These are phyloP conservation scores for Tulasnella sp. DNA, from an alignment of 768 basidiomycete genomes.

Conservation along the genomic window DNA sequence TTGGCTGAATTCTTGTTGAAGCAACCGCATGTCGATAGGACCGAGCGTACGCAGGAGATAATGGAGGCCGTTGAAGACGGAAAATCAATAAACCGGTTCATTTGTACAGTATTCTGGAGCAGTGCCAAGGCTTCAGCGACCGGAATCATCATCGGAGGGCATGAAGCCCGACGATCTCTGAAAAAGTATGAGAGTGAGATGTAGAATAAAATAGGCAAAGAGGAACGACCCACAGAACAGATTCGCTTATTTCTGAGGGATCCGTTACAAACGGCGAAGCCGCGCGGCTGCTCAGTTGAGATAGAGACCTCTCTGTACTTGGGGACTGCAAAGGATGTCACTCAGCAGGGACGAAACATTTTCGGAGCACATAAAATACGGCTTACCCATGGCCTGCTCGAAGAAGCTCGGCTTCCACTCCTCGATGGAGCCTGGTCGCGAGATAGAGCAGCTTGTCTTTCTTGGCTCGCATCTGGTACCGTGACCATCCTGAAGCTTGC, in stretches of 20 bases:
- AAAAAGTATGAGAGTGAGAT: not conserved
- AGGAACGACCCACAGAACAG: conserved; percentile 2
- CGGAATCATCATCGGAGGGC: conserved; percentile 72
- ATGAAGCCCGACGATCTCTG: conserved; percentile 29
- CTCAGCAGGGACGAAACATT: not conserved
- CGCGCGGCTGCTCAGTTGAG: not conserved
- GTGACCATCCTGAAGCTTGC: conserved; percentile 26
- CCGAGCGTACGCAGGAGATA: conserved; percentile 88
- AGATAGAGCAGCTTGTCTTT: not conserved
- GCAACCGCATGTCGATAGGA: conserved; percentile 81
- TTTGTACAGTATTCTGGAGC: conserved; percentile 79
- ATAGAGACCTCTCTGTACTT: not conserved
- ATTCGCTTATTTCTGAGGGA: conserved; percentile 25
- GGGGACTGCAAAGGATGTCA: not conserved
- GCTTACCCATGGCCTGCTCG: not conserved
- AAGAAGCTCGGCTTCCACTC: not conserved
- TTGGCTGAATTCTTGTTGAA: conserved; percentile 78
- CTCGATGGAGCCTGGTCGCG: not conserved
- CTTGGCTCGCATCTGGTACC: not conserved
- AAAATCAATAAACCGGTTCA: conserved; percentile 79
- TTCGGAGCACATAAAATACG: not conserved
- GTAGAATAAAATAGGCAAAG: not conserved
- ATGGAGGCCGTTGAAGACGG: conserved; percentile 94
- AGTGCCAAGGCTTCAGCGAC: conserved; percentile 84
- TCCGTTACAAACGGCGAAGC: conserved; percentile 11